Conservation (phyloP, 2,329 filamentous ascomycete genomes). For the Talaromyces funiculosus region DNA sequence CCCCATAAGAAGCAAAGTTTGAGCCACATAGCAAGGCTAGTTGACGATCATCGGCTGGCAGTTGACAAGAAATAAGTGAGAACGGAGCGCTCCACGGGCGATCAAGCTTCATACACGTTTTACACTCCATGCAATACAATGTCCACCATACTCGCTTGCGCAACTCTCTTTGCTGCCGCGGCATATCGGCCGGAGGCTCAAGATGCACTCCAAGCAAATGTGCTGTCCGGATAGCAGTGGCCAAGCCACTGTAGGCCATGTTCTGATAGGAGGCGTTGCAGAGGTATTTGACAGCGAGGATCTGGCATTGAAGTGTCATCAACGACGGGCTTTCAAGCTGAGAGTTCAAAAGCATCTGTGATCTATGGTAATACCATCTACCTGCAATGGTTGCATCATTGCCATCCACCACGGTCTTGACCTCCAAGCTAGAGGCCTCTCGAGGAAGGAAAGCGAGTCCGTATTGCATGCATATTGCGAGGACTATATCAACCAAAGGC, state of each 20-base stretch:
- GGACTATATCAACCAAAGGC: constrained; percentile 48
- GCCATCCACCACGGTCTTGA: constrained; percentile 17
- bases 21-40: constrained; percentile 27
- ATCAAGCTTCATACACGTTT: constrained; percentile 44
- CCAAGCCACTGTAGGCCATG: constrained; percentile 40
- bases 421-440: not conserved
- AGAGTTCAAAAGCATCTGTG: constrained; percentile 39
- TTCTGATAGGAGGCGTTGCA: constrained; percentile 47
- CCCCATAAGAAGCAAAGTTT: constrained; percentile 27
- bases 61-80: constrained; percentile 29
- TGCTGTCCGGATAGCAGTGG: constrained; percentile 41
- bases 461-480: constrained; percentile 50
- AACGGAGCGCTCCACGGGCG: constrained; percentile 38
- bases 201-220: constrained; percentile 46
- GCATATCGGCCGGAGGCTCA: constrained; percentile 37
- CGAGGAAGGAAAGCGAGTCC: constrained; percentile 26
- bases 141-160: constrained; percentile 51
- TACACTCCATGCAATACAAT: constrained; percentile 46
- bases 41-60: constrained; percentile 35
- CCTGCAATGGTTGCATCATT: constrained; percentile 41
- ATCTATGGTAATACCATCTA: constrained; percentile 44
- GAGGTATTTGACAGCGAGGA: constrained; percentile 44
- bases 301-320: constrained; percentile 45
- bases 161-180: constrained; percentile 36
- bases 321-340: constrained; percentile 47